Evolutionary conservation across 2,329 filamentous ascomycete species (phyloP), one percentile per base, ranked within the genome.

Genomic region (Fusarium duplospermum): DNA sequence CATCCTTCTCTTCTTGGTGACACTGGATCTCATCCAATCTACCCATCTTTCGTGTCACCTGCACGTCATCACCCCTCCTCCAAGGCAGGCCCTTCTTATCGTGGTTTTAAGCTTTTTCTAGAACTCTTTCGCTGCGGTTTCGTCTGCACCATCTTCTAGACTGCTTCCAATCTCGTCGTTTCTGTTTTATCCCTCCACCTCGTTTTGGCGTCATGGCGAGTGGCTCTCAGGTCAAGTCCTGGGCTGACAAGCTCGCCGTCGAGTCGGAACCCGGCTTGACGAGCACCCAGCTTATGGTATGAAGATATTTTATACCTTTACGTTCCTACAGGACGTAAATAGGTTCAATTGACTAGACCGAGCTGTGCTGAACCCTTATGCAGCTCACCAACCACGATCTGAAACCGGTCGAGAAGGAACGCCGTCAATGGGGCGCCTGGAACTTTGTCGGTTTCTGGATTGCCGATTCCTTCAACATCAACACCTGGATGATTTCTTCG

Each of bases 401-500:
- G 73, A 95, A 94, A 81, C 87, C 91, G 78, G 94, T 98, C 61
- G 94, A 97, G 80, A 91, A 91, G 18, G 90, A 90, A 73, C 90
- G 94, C 67, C 91, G 95, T 64, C 90, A 94, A 88, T 98, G 95
- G 95, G 91, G 91, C 20, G 85, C 93, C 33, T 94, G 93, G 90
- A 97, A 97, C 82, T 98, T 95, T 80, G 93, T 97, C 45, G 93
- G 91, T 16, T 96, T 96, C 81, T 96, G 94, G 94, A 89, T 96
- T 78, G 92, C 93, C 33, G 93, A 96, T 83, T 93, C 91, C 1
- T 94, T 95, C 85, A 96, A 96, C 82, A 94, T 96, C 80, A 96
- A 96, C 83, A 96, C 94, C 2, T 97, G 94, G 95, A 97, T 97
- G 94, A 96, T 97, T 72, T 93, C 93, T 0, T 94, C 93, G 1